These are phyloP conservation scores for Aureobasidium pullulans DNA, from an alignment of 2,329 filamentous ascomycete species.

Conservation along the genomic window DNA sequence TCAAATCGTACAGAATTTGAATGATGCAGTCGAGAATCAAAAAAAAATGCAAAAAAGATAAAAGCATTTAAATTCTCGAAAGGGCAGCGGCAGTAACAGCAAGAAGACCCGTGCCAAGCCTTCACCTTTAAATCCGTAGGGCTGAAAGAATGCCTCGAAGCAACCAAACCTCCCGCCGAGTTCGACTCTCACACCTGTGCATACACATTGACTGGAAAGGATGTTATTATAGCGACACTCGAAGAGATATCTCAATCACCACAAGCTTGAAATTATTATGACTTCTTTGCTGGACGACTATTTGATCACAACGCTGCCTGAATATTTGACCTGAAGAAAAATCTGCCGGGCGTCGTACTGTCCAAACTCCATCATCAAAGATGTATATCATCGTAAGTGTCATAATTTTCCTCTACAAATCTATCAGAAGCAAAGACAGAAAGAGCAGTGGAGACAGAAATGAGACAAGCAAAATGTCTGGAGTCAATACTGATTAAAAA, in stretches of 20 bases:
- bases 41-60: background rate
- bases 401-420: background rate
- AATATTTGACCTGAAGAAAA: slow-evolving; percentile 12
- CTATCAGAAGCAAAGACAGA: background rate
- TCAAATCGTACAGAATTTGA: no score
- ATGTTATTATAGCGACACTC: slow-evolving; percentile 7
- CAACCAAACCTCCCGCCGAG: background rate
- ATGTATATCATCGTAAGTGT: slow-evolving; percentile 23
- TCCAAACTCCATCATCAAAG: background rate
- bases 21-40: background rate
- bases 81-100: background rate
- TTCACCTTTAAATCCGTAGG: background rate
- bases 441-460: background rate
- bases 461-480: background rate
- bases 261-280: background rate
- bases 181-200: background rate
- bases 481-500: background rate
- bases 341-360: background rate
- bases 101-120: slow-evolving; percentile 5
- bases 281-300: slow-evolving; percentile 6
- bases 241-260: background rate
- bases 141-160: slow-evolving; percentile 1
- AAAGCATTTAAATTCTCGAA: background rate
- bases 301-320: background rate
- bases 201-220: background rate